Evolutionary conservation across 805 yeast species (phyloP), one percentile per base, ranked within the genome.

Genomic region (Starmera quercuum): DNA sequence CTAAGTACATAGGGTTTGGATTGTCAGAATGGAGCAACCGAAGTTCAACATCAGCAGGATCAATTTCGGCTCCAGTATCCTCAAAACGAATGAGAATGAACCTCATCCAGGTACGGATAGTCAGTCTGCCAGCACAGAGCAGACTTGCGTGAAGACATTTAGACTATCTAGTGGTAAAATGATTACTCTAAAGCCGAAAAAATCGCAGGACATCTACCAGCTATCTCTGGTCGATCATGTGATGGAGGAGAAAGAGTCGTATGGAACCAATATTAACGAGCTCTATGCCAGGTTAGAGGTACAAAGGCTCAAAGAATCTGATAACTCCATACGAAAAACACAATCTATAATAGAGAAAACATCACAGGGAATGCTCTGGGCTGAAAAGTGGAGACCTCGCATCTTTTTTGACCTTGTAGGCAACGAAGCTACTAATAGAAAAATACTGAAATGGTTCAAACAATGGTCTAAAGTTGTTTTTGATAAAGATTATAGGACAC

Each of bases 331-430:
- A 13, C 20, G 24, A 17, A n/a, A 30, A 20, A 11, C 33, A 24
- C 19, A 18, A 16, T 23, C 46, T 18, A 31, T 24, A 27, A 22
- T 38, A 12, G 20, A 27, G 6, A 28, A 29, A 8, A 20, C 14
- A 5, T 27, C 29, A 6, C 33, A 30, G 18, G 37, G 41, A 6
- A 37, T 41, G 12, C 39, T 66, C 12, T 65, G 71, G 76, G 73
- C 78, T 3, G 90, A 82, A 46, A 78, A 78, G 51, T 82, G 79
- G 66, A 61, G 84, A 39, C 86, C 90, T 0, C 56, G 53, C 26
- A 59, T 54, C n/a, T 81, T 78, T 56, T 45, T 79, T 21, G 86
- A 82, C 41, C 59, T 82, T 24, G 66, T 78, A 0, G 90, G 90
- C 0, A 78, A 81, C 40, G 90, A 82, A 44, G 58, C 66, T 27